Conservation (phyloP, 768 basidiomycete genomes). For the Chalciporus chontae region DNA sequence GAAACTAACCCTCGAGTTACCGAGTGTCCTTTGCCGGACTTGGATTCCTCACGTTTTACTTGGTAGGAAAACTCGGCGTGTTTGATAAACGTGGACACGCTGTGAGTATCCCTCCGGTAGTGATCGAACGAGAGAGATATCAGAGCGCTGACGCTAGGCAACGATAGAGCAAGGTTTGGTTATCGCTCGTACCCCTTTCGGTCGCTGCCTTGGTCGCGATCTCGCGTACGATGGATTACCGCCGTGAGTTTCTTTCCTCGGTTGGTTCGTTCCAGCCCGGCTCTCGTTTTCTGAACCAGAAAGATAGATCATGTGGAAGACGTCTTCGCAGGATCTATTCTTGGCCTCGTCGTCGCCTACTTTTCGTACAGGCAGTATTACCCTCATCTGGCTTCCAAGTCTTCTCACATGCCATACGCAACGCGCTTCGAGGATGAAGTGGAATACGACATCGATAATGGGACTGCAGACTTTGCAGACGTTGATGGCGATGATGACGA, state of each 20-base stretch:
- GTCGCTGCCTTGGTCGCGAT: constrained; percentile 73
- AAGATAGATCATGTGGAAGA: constrained; percentile 89
- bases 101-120: constrained; percentile 35
- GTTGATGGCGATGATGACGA: constrained; percentile 13
- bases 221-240: constrained; percentile 89
- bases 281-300: background rate
- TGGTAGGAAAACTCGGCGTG: constrained; percentile 87
- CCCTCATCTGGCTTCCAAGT: constrained; percentile 54
- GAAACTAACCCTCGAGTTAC: background rate
- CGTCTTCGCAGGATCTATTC: constrained; percentile 69
- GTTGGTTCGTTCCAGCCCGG: background rate
- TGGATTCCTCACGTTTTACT: constrained; percentile 83
- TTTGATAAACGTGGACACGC: constrained; percentile 78
- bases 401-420: constrained; percentile 63
- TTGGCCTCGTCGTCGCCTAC: constrained; percentile 71
- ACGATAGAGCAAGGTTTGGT: constrained; percentile 71
- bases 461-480: constrained; percentile 3
- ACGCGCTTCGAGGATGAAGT: constrained; percentile 50
- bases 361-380: constrained; percentile 84
- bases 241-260: constrained; percentile 51
- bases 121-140: constrained; percentile 6
- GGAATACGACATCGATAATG: constrained; percentile 1
- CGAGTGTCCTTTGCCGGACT: constrained; percentile 90
- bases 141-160: background rate
- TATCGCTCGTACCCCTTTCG: constrained; percentile 68